These are phyloP conservation scores for Candida krabiensis DNA, from an alignment of 805 yeast species.

Conservation along the genomic window DNA sequence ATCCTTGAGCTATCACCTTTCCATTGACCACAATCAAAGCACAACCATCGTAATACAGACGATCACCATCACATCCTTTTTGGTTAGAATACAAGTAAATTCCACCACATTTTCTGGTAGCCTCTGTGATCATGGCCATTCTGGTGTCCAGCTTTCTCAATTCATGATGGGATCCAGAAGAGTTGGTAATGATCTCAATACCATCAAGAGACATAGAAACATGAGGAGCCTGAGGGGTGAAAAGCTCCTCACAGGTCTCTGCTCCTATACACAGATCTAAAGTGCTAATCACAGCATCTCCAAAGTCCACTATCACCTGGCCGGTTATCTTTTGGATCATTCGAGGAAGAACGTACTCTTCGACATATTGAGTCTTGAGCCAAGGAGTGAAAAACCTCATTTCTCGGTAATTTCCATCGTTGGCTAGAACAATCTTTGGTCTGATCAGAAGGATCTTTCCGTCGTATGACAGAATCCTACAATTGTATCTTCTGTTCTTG, in stretches of 20 bases:
- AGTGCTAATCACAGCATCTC: slow-evolving; percentile 87
- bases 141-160: slow-evolving; percentile 85
- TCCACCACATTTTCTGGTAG: slow-evolving; percentile 96
- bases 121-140: slow-evolving; percentile 81
- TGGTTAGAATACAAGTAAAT: slow-evolving; percentile 92
- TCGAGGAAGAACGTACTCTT: slow-evolving; percentile 71
- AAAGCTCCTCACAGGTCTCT: slow-evolving; percentile 97
- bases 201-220: slow-evolving; percentile 91
- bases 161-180: slow-evolving; percentile 98
- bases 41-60: slow-evolving; percentile 96
- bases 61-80: slow-evolving; percentile 97
- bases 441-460: slow-evolving; percentile 81
- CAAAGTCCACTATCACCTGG: slow-evolving; percentile 72
- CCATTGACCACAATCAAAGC: slow-evolving; percentile 95
- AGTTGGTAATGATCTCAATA: slow-evolving; percentile 94
- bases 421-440: slow-evolving; percentile 91
- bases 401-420: slow-evolving; percentile 97
- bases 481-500: slow-evolving; percentile 85
- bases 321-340: slow-evolving; percentile 63
- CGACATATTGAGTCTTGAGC: slow-evolving; percentile 76
- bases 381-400: slow-evolving; percentile 98
- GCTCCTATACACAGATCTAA: slow-evolving; percentile 91
- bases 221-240: slow-evolving; percentile 96
- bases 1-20: slow-evolving; percentile 85
- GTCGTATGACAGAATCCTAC: slow-evolving; percentile 80